Percentiles rank a stretch among this genome's conserved stretches.
phyloP scores from a whole-genome alignment of 1,284 basidiomycete genomes.

The Cryptococcus deneoformans region DNA sequence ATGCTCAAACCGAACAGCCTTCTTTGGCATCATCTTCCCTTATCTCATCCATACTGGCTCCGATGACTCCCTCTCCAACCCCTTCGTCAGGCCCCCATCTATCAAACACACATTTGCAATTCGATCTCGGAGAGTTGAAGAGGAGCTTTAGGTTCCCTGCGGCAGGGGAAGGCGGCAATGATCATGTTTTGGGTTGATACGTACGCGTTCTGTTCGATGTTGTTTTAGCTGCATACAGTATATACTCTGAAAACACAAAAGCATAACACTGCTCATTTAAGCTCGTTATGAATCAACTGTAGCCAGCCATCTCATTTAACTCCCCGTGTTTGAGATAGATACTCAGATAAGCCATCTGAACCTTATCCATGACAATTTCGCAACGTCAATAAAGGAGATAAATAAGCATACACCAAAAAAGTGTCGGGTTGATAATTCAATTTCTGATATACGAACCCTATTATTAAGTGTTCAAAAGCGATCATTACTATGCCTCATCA shows the following conservation, averaged over 20 bases:
- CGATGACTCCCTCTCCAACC: neutral
- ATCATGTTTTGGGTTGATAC: neutral
- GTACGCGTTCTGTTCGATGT: neutral
- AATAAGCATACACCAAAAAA: no score
- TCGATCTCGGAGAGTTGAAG: constrained; percentile 10
- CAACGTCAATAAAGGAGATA: no score
- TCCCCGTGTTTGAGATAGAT: no score
- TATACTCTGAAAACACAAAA: no score
- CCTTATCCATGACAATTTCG: neutral
- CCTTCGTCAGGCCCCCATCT: neutral
- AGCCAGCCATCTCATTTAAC: no score
- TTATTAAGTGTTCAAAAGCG: neutral
- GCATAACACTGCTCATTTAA: no score
- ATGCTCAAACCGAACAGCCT: neutral
- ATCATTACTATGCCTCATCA: constrained; percentile 7
- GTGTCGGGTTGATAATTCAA: no score
- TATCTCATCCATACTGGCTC: neutral
- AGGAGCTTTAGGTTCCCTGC: constrained; percentile 2
- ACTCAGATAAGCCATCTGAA: no score
- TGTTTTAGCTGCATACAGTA: neutral
- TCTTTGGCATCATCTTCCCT: neutral
- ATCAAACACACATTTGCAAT: neutral
- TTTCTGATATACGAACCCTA: neutral
- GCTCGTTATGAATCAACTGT: no score
- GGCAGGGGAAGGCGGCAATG: neutral